Base-by-base conservation (phyloP, 768 basidiomycete genomes). In the Cystofilobasidium ferigula region DNA sequence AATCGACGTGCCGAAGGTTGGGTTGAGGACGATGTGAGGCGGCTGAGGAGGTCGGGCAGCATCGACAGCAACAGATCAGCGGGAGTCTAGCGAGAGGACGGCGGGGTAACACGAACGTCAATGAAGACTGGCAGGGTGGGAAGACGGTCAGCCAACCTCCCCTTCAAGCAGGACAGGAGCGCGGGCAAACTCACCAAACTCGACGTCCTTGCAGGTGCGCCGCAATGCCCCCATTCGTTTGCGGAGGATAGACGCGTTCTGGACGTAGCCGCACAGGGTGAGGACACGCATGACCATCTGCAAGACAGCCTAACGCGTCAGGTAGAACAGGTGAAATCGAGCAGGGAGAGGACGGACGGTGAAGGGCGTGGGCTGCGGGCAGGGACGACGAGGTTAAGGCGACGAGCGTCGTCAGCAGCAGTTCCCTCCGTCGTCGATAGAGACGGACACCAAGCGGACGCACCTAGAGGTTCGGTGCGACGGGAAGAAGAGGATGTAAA, bases 21-120 rank as follows among this genome's bases (percentile, higher is more conserved):
- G 62, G 36, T 63, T 53, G n/a, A 68, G 57, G 10, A 68, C 67
- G 57, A 68, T 62, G 47, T 68, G 67, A 13, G 67, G 67, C n/a
- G 67, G 67, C 67, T 68, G 47, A 30, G 34, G 22, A 1, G 9
- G 24, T 24, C 20, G 34, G 35, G 10, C 28, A 45, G 8, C 20
- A 22, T 7, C 34, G 7, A 0, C 20, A 26, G 32, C 35, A 12
- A 12, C 2, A 35, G 40, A 8, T 2, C 9, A 45, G 45, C 34
- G 2, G 32, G 9, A 47, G 18, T 2, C 51, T 12, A 34, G 13
- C 9, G 28, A 14, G 24, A 22, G 54, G 4, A 8, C 13, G 4
- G 10, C 20, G 18, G 28, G 10, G 24, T 8, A 10, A 13, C 3
- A 2, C 26, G 12, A 10, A 62, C 67, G 36, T 68, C 67, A 47